These are phyloP conservation scores for Colletotrichum sp. DNA, from an alignment of 2,329 filamentous ascomycete species.

Conservation along the genomic window DNA sequence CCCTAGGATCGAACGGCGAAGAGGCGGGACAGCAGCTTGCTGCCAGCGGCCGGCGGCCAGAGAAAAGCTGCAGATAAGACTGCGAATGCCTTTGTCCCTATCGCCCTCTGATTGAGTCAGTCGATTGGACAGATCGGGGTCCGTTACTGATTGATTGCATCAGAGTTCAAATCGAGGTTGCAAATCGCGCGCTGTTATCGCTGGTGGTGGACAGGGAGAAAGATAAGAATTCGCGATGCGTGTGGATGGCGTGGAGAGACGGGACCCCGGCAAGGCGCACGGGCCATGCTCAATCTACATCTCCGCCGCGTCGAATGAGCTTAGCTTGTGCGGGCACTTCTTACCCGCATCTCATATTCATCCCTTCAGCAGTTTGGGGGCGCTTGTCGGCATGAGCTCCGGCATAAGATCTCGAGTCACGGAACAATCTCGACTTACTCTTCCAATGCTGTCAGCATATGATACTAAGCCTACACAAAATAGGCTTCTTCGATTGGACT, in stretches of 20 bases:
- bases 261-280: background rate
- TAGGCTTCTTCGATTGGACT: background rate
- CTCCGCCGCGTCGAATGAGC: background rate
- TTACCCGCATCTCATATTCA: background rate
- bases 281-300: background rate
- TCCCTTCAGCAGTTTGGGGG: background rate
- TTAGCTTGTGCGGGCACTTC: background rate
- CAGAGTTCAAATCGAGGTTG: background rate
- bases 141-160: background rate
- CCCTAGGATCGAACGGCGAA: background rate
- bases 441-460: background rate
- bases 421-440: background rate
- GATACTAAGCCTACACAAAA: fast-evolving
- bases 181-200: constrained; percentile 10
- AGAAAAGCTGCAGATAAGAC: constrained; percentile 1
- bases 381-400: background rate
- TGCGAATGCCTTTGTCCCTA: background rate
- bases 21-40: background rate
- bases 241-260: constrained; percentile 18
- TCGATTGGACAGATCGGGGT: background rate
- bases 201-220: constrained; percentile 1
- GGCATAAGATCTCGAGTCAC: background rate
- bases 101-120: background rate
- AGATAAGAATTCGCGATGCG: constrained; percentile 17
- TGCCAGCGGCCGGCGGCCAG: constrained; percentile 7